phyloP scores from a whole-genome alignment of 768 basidiomycete genomes.

The Exidia glandulosa region DNA sequence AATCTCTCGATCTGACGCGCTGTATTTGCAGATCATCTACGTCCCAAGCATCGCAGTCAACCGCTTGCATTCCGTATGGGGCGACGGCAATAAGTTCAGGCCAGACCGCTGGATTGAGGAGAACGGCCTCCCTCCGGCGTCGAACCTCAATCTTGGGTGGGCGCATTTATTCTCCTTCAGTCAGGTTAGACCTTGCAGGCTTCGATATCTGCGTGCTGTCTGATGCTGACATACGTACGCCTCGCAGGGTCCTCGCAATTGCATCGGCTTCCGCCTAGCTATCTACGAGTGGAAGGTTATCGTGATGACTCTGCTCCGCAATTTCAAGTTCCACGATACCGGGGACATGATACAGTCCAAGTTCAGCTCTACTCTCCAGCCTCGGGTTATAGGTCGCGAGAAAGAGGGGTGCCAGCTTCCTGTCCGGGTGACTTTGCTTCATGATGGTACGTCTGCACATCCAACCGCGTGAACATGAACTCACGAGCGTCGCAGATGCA shows the following conservation, averaged over 20 bases:
- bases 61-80: slow-evolving; percentile 40
- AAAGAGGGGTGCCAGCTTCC: not conserved
- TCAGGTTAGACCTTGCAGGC: not conserved
- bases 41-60: slow-evolving; percentile 38
- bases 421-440: not conserved
- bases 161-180: not conserved
- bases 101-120: slow-evolving; percentile 30
- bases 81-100: slow-evolving; percentile 39
- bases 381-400: not conserved
- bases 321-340: not conserved
- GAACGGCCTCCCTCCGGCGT: not conserved
- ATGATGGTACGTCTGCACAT: not conserved
- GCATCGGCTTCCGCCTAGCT: not conserved
- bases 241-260: not conserved
- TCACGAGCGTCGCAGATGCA: not conserved
- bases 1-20: too few relatives aligned
- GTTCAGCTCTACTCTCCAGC: not conserved
- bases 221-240: not conserved
- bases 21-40: slow-evolving; percentile 35
- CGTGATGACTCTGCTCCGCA: not conserved
- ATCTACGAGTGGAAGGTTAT: not conserved
- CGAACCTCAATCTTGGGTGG: not conserved
- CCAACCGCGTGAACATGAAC: not conserved
- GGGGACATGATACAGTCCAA: not conserved
- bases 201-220: not conserved